A percentile compares a stretch with the other conserved stretches of the same genome.
Evolutionary conservation across 495 filamentous ascomycete species (phyloP).

Genomic region (Pyrenula massariospora): DNA sequence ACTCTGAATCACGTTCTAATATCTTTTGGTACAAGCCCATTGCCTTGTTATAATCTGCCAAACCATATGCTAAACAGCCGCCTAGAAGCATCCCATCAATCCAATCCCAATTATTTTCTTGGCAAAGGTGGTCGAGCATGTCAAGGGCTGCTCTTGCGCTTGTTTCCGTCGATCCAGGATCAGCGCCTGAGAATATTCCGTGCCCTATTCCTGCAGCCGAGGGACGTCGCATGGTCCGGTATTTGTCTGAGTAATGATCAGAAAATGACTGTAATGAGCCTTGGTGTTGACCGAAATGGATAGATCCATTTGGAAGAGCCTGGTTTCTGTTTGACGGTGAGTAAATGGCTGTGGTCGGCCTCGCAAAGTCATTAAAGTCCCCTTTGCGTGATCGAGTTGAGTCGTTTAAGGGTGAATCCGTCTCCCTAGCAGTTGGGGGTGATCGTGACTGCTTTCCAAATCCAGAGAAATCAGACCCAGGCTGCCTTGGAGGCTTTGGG

Average conservation of each 20-base stretch:
- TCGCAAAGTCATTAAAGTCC: not conserved
- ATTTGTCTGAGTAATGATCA: not conserved
- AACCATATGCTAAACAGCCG: constrained; percentile 85
- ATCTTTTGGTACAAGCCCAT: constrained; percentile 84
- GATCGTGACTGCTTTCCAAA: not conserved
- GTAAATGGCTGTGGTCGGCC: not conserved
- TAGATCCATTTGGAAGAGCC: not conserved
- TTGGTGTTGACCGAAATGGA: not conserved
- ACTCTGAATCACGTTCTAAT: constrained; percentile 69
- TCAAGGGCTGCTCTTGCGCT: constrained; percentile 60
- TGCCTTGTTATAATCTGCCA: constrained; percentile 78
- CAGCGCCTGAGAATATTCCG: not conserved
- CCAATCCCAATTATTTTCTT: constrained; percentile 86
- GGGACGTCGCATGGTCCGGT: not conserved
- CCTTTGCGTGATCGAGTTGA: not conserved
- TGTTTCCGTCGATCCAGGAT: not conserved
- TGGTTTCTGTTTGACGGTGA: not conserved
- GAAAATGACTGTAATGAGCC: not conserved
- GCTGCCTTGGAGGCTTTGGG: constrained; percentile 48
- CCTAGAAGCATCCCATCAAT: constrained; percentile 89
- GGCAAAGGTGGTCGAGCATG: constrained; percentile 69
- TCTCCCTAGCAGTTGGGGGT: not conserved
- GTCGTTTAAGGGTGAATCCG: not conserved
- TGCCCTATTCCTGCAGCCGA: not conserved
- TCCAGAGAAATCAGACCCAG: constrained; percentile 28